Conservation (phyloP, 805 yeast genomes). For the Wickerhamiella lipophila region DNA sequence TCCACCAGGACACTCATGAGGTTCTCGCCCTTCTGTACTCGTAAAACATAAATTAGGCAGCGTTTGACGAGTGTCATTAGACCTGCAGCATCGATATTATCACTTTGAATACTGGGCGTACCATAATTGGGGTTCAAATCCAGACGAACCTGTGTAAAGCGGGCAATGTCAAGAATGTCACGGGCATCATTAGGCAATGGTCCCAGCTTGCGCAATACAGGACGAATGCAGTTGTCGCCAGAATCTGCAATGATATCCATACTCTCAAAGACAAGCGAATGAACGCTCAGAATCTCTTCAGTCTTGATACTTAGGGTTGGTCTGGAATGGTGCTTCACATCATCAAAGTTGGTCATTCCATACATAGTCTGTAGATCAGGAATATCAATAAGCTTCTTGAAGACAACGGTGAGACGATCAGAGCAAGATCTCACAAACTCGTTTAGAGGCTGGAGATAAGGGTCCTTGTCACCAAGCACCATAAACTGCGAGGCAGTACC, state of each 20-base stretch:
- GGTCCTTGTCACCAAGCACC: constrained; percentile 48
- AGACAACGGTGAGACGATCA: constrained; percentile 35
- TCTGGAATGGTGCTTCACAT: constrained; percentile 42
- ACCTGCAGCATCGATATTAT: constrained; percentile 30
- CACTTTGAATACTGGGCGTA: constrained; percentile 18
- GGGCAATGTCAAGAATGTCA: constrained; percentile 39
- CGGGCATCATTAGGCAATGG: constrained; percentile 34
- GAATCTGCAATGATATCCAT: constrained; percentile 18
- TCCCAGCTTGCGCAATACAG: constrained; percentile 32
- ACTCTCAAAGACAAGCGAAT: constrained; percentile 28
- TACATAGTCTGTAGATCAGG: constrained; percentile 48
- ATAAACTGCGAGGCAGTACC: constrained; percentile 56
- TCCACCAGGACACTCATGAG: constrained; percentile 56
- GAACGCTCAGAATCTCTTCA: constrained; percentile 30
- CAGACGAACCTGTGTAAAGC: constrained; percentile 41
- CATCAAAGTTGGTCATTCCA: constrained; percentile 49
- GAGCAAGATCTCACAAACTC: constrained; percentile 48
- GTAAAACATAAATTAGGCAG: constrained; percentile 65
- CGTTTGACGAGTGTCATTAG: constrained; percentile 68
- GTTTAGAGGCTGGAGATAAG: constrained; percentile 67
- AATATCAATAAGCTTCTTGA: constrained; percentile 40
- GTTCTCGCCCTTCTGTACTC: constrained; percentile 60
- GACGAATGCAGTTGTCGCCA: constrained; percentile 43
- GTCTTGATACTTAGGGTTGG: constrained; percentile 30
- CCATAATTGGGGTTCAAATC: constrained; percentile 46